Percentiles rank a stretch among this genome's conserved stretches.
Conservation (phyloP, 2,329 filamentous ascomycete genomes). For the Scleromitrula shiraiana region DNA sequence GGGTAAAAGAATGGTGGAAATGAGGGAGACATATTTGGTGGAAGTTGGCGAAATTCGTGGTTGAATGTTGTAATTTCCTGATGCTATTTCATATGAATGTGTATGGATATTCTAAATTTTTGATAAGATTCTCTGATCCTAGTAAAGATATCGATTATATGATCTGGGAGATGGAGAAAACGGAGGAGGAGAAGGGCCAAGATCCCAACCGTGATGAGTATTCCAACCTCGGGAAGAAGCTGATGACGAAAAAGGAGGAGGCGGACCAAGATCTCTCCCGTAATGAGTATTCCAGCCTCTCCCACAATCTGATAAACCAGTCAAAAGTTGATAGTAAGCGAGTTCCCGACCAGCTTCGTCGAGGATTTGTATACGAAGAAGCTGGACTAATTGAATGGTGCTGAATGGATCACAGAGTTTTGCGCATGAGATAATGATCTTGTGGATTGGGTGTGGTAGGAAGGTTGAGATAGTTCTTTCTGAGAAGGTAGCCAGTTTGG, state of each 20-base stretch:
- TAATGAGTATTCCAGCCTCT: constrained; percentile 17
- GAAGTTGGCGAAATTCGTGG: too few species aligned
- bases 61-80: too few species aligned
- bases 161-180: not conserved
- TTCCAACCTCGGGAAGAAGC: constrained; percentile 16
- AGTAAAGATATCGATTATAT: too few species aligned
- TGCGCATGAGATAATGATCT: constrained; percentile 14
- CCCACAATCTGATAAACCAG: constrained; percentile 8
- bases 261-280: constrained; percentile 18
- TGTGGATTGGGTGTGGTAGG: constrained; percentile 12
- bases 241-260: constrained; percentile 15
- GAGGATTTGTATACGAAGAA: constrained; percentile 16
- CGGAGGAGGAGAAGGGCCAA: constrained; percentile 16
- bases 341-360: constrained; percentile 11
- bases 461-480: constrained; percentile 8
- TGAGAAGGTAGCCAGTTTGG: constrained; percentile 17
- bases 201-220: constrained; percentile 16
- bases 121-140: too few species aligned
- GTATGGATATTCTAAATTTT: too few species aligned
- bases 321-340: constrained; percentile 13
- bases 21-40: too few species aligned
- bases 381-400: constrained; percentile 12
- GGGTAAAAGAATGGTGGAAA: not conserved
- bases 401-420: constrained; percentile 13
- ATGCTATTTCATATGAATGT: too few species aligned